Evolutionary conservation across 768 basidiomycete genomes (phyloP), one percentile per base, ranked within the genome.

Genomic region (Boletus subparvulus): DNA sequence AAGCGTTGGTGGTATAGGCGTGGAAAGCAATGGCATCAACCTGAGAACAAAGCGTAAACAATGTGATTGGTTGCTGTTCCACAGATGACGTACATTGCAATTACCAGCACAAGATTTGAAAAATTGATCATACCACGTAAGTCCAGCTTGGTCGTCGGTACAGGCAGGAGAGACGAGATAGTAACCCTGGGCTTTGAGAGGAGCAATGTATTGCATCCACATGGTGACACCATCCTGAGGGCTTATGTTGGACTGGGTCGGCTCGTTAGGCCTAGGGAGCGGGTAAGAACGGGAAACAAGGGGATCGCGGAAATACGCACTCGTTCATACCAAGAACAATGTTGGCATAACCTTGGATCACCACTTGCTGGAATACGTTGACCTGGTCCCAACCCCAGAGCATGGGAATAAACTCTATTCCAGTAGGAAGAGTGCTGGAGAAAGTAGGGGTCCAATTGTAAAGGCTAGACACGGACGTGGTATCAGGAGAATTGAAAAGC

Each of bases 271-370:
- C 69, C 93, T 94, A 17, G 19, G 26, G 12, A 33, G 28, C 17
- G 6, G 19, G 16, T 71, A 41, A 54, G 47, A 24, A 19, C 8
- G 35, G 21, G 30, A 7, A 14, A 58, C 50, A 19, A 58, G 48
- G 49, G 28, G 21, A 51, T 28, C 7, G 7, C 6, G 3, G 16
- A 5, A 48, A 42, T 21, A 59, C 84, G 12, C 56, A 92, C 93
- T 94, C 94, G 65, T 96, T 97, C 67, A 80, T 72, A 51, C 84
- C 87, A 21, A 88, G 61, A 40, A 78, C 82, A 51, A 65, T 64
- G 24, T 72, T 62, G 51, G 84, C 80, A 63, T 86, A 83, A 33
- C 82, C 83, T n/a, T 64, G 41, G 43, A 75, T 69, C 24, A 85
- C 80, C 36, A 68, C 54, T 0, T 63, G 62, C 55, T 74, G 59